Percentiles rank a stretch among this genome's conserved stretches.
These are phyloP conservation scores for Malassezia brasiliensis DNA, from an alignment of 1,284 basidiomycete genomes.

Conservation along the genomic window DNA sequence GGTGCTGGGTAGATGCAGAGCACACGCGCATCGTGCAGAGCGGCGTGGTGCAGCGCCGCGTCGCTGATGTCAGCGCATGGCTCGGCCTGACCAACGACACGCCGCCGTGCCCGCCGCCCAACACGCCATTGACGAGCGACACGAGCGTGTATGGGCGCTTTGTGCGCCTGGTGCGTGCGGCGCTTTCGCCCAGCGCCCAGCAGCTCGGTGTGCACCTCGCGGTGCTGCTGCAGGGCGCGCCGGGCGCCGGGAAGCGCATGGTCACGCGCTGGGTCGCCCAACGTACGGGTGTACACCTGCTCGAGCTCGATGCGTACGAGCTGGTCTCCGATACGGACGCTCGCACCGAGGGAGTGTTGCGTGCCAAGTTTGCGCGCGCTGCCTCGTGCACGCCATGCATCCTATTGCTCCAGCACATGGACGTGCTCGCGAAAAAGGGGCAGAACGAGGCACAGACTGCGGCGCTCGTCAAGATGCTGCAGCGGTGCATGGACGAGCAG, in stretches of 20 bases:
- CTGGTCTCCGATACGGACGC: constrained; percentile 68
- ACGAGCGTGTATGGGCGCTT: constrained; percentile 25
- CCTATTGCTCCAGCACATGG: constrained; percentile 69
- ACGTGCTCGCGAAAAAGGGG: constrained; percentile 65
- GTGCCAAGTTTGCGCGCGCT: constrained; percentile 70
- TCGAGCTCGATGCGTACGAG: constrained; percentile 82
- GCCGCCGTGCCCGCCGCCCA: constrained; percentile 21
- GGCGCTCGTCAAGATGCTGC: constrained; percentile 57
- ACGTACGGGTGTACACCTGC: constrained; percentile 63
- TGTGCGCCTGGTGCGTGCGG: constrained; percentile 31
- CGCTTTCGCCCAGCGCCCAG: constrained; percentile 28
- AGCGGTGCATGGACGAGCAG: constrained; percentile 58
- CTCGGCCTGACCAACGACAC: constrained; percentile 51
- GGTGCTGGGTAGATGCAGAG: constrained; percentile 56
- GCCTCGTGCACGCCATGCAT: constrained; percentile 73
- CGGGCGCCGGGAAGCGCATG: constrained; percentile 67
- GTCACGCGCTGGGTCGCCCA: constrained; percentile 56
- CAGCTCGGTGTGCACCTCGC: constrained; percentile 34
- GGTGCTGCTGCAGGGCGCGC: constrained; percentile 63
- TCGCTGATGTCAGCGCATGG: constrained; percentile 60
- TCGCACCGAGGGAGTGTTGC: constrained; percentile 68
- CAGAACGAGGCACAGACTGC: constrained; percentile 65
- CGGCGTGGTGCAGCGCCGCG: constrained; percentile 62
- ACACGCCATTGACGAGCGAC: constrained; percentile 18
- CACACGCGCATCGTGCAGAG: constrained; percentile 68